A percentile compares a stretch with the other conserved stretches of the same genome.
These are phyloP conservation scores for Zymoseptoria passerinii DNA, from an alignment of 2,329 filamentous ascomycete genomes.

Conservation along the genomic window DNA sequence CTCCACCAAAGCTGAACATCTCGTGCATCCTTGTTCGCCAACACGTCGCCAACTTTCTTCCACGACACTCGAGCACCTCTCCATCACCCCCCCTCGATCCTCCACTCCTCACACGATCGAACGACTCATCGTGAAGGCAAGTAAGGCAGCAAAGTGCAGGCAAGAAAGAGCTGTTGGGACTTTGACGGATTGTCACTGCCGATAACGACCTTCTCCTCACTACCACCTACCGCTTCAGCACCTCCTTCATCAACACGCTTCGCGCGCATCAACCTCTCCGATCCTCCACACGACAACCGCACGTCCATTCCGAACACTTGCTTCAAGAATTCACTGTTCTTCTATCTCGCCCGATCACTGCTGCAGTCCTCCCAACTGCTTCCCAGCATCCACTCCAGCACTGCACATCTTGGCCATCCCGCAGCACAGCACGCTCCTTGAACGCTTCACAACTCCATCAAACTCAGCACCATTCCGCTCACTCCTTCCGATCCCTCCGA, in stretches of 20 bases:
- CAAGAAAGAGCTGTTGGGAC: not conserved
- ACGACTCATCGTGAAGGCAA: not conserved
- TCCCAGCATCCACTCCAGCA: constrained; percentile 1
- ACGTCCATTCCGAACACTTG: not conserved
- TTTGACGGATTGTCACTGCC: not conserved
- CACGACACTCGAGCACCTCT: not conserved
- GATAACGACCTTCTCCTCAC: not conserved
- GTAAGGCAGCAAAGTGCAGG: not conserved
- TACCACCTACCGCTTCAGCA: not conserved
- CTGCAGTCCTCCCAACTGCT: not conserved
- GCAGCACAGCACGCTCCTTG: constrained; percentile 9
- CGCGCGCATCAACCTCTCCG: not conserved
- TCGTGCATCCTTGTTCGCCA: not conserved
- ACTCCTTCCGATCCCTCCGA: constrained; percentile 4
- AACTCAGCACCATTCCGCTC: constrained; percentile 4
- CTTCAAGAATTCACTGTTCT: not conserved
- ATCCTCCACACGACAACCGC: not conserved
- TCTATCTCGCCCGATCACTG: not conserved
- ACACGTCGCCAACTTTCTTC: not conserved
- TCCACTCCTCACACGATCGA: not conserved
- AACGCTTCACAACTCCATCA: constrained; percentile 7
- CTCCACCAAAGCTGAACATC: not conserved
- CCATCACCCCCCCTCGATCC: not conserved
- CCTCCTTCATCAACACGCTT: not conserved
- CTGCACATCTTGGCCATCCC: constrained; percentile 4